Base-by-base conservation (phyloP, 768 basidiomycete genomes). In the Termitomyces heimii region DNA sequence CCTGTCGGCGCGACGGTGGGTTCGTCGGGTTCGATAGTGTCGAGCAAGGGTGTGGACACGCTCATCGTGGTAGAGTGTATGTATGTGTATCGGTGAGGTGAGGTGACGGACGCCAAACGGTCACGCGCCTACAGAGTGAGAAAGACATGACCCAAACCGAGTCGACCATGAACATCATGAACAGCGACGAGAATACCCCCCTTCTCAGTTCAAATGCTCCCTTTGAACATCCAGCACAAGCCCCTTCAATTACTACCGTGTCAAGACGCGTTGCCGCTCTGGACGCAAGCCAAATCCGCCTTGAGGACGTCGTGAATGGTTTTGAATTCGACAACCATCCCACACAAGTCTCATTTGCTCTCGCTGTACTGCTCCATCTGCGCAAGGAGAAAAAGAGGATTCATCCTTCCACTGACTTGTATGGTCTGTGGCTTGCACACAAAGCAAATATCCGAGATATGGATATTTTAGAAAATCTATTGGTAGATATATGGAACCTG, bases 11-110 rank as follows among this genome's bases (percentile, higher is more conserved):
- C 64, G 16, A 67, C 74, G 34, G 70, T 68, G 53, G 74, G 76
- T 43, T 93, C 92, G 70, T 96, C 94, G 31, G 94, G 84, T 69
- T 95, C 94, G 55, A 96, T 96, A 34, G 89, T 90, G 57, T 87
- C 79, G 46, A 92, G 76, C 50, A 92, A 74, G 22, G 89, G 88
- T 31, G 84, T 79, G 29, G 78, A 73, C 53, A 74, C 75, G 71
- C 79, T 83, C 86, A 72, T 68, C 46, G 51, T 35, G 55, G 54
- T 37, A 46, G 20, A 12, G 22, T 28, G 28, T 35, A 16, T 13
- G n/a, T n/a, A 13, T n/a, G n/a, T 35, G 20, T 12, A 20, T 14
- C n/a, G n/a, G n/a, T n/a, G n/a, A n/a, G n/a, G n/a, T n/a, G n/a
- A n/a, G n/a, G n/a, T n/a, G n/a, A n/a, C n/a, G n/a, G n/a, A 53